Evolutionary conservation across 768 basidiomycete species (phyloP), one percentile per base, ranked within the genome.

Genomic region (Mrakia hoshinonis): DNA sequence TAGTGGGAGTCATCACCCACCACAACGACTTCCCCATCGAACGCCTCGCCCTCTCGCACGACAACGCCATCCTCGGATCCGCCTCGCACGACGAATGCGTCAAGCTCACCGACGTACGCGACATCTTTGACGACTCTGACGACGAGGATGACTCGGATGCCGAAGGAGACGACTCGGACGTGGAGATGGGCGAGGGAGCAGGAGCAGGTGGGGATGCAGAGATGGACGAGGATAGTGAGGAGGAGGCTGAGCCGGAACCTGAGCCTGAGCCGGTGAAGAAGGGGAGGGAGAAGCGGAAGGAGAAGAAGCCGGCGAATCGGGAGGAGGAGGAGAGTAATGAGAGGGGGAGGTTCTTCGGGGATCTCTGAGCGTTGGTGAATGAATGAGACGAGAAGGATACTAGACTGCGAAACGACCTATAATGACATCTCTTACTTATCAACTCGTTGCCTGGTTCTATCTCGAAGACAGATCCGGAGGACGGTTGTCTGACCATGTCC

Each of bases 1-100:
- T 43, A 80, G 81, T 95, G 54, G 94, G 94, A 24, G 87, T 94
- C 62, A 87, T 97, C 49, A 89, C 89, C 15, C 90, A 93, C 75
- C 94, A 96, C 75, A 91, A 90, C 5, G 89, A 91, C 72, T 92
- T 90, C 80, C 93, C 94, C 7, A 85, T 97, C 62, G 94, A 97
- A 80, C 85, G 91, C 31, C 87, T 73, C 49, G 65, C 72, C 24
- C 67, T 73, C 49, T 63, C 58, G n/a, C 49, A 62, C 46, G 67
- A 67, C 72, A 73, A 48, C n/a, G 26, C 66, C 43, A 51, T 73
- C 91, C 84, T 92, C n/a, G 94, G 88, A 26, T 94, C 92, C 78
- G 90, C 87, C 31, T 91, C 91, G 38, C 93, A 97, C 75, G 94
- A 97, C 73, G 90, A 95, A 69, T 82, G 85, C 10, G 77, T 96